These are phyloP conservation scores for Chlorella sp. DNA, from an alignment of 139 green algal genomes.

Conservation along the genomic window DNA sequence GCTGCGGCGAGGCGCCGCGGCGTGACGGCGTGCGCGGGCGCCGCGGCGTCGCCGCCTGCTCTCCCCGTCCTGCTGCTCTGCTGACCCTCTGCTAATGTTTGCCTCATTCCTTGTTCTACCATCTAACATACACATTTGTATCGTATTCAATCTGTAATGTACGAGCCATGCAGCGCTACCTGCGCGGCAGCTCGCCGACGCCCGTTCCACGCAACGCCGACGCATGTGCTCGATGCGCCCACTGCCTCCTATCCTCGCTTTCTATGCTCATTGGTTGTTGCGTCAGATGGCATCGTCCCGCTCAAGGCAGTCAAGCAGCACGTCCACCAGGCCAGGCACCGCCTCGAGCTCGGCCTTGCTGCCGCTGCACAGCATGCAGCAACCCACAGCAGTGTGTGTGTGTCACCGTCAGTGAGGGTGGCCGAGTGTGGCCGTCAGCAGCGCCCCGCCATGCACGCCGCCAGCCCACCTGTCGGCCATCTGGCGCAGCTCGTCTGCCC, in stretches of 20 bases:
- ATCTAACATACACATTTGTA: too few species aligned
- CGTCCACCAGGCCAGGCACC: slow-evolving; percentile 14
- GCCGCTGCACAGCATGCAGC: slow-evolving; percentile 15
- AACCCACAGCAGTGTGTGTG: too few species aligned
- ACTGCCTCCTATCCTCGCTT: too few species aligned
- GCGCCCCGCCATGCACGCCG: too few species aligned
- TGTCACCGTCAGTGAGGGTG: too few species aligned
- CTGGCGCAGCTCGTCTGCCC: slow-evolving; percentile 49
- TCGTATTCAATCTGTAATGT: too few species aligned
- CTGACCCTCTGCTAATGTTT: neutral
- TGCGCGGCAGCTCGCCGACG: too few species aligned
- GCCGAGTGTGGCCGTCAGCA: too few species aligned
- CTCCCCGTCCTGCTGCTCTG: neutral
- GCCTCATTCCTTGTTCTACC: neutral
- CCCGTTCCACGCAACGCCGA: too few species aligned
- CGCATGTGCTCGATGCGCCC: too few species aligned
- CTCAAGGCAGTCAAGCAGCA: slow-evolving; percentile 23
- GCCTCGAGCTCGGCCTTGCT: slow-evolving; percentile 70
- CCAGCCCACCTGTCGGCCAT: too few species aligned
- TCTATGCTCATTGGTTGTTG: neutral
- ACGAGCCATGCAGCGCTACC: too few species aligned
- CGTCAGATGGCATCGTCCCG: slow-evolving; percentile 1
- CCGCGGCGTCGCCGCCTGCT: neutral
- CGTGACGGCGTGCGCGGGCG: neutral
- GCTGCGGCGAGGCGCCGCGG: neutral